Conservation (phyloP, 345 rosid species). For the Lagerstroemia speciosa region DNA sequence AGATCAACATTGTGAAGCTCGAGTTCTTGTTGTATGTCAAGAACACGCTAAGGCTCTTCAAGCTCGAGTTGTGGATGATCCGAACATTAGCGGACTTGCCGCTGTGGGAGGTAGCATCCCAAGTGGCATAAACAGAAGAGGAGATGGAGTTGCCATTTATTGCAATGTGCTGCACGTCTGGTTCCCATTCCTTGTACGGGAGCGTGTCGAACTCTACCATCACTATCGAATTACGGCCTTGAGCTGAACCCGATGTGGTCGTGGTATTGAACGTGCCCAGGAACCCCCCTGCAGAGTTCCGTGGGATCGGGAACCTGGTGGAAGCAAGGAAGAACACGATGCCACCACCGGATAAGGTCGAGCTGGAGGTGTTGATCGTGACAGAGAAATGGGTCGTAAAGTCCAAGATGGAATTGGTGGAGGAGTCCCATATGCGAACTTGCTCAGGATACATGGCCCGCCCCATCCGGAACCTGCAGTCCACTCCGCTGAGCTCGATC, state of each 20-base stretch:
- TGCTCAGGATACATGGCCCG: constrained; percentile 15
- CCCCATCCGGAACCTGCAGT: constrained; percentile 21
- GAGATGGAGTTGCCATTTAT: constrained; percentile 10
- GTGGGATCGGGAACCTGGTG: constrained; percentile 31
- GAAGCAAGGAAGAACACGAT: constrained; percentile 35
- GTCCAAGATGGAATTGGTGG: constrained; percentile 9
- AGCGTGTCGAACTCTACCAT: constrained; percentile 26
- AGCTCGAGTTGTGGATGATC: constrained; percentile 7
- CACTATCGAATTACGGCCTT: constrained; percentile 13
- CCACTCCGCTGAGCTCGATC: constrained; percentile 15
- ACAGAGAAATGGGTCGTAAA: constrained; percentile 26
- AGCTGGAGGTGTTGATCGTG: constrained; percentile 6
- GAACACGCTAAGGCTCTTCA: constrained; percentile 10
- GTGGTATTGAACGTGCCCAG: constrained; percentile 27
- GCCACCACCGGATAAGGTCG: constrained; percentile 8
- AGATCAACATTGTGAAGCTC: constrained; percentile 8
- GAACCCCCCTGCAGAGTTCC: constrained; percentile 36
- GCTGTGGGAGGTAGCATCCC: constrained; percentile 7
- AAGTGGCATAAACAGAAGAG: constrained; percentile 3
- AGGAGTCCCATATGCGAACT: constrained; percentile 20
- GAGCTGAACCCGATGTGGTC: constrained; percentile 4
- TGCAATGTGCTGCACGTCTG: constrained; percentile 24
- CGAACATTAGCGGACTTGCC: constrained; percentile 2
- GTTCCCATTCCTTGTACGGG: constrained; percentile 22
- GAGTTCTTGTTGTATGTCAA: constrained; percentile 8